Evolutionary conservation across 2,329 filamentous ascomycete genomes (phyloP).

Genomic region (Blumeria hordei): DNA sequence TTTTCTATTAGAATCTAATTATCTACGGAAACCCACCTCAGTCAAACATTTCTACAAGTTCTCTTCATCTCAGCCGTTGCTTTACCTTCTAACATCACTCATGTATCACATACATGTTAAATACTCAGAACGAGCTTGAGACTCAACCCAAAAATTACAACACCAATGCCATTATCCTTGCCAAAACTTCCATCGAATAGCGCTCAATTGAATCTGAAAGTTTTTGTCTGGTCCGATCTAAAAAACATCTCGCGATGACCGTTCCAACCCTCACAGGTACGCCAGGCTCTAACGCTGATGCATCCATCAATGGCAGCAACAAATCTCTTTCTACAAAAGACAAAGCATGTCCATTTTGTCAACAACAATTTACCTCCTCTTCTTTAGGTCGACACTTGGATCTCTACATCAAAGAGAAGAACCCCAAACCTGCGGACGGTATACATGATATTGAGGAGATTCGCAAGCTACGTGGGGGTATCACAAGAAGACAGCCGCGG

Average conservation of each 20-base stretch:
- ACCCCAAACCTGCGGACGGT: constrained; percentile 68
- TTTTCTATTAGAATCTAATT: too few species aligned
- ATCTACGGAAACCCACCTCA: too few species aligned
- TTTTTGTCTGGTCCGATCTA: not conserved
- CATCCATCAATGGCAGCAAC: not conserved
- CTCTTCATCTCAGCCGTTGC: too few species aligned
- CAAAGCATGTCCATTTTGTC: constrained; percentile 69
- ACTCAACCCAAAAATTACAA: too few species aligned
- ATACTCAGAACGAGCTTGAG: too few species aligned
- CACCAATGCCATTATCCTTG: too few species aligned
- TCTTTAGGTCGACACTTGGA: constrained; percentile 84
- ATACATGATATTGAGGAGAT: constrained; percentile 83
- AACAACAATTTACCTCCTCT: constrained; percentile 76
- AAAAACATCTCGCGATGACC: not conserved
- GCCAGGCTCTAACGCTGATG: not conserved
- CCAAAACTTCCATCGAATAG: too few species aligned
- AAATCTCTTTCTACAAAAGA: constrained; percentile 34
- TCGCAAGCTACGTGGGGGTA: constrained; percentile 53
- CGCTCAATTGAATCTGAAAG: too few species aligned
- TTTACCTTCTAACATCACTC: too few species aligned
- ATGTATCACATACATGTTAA: too few species aligned
- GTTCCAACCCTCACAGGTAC: not conserved
- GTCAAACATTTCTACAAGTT: too few species aligned
- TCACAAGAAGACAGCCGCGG: constrained; percentile 66
- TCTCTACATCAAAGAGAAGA: constrained; percentile 81